phyloP scores from a whole-genome alignment of 208 protist genomes.

The Acanthamoeba castellanii region DNA sequence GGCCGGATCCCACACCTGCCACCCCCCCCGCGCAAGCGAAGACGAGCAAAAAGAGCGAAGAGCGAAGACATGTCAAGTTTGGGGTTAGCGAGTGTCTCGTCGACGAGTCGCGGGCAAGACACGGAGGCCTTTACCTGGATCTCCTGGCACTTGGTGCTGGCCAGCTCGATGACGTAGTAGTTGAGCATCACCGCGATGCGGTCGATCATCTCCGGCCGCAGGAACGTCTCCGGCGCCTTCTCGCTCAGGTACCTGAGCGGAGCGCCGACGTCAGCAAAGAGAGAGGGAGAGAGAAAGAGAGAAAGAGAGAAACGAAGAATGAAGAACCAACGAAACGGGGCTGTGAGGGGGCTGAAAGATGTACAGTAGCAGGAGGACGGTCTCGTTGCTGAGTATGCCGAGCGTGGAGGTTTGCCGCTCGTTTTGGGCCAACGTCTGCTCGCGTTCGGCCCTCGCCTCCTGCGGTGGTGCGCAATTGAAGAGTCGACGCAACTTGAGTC shows the following conservation, averaged over 20 bases:
- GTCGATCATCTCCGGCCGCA: conserved; percentile 85
- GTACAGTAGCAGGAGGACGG: conserved; percentile 37
- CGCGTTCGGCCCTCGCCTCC: conserved; percentile 50
- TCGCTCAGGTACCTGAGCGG: conserved; percentile 32
- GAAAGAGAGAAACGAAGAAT: not conserved
- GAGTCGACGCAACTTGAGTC: too few relatives aligned
- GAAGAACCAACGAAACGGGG: not conserved
- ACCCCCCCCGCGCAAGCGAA: too few relatives aligned
- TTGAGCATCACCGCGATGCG: conserved; percentile 87
- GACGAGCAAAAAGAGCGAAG: not conserved
- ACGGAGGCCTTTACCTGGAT: conserved; percentile 49
- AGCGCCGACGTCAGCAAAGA: too few relatives aligned
- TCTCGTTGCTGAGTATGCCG: conserved; percentile 66
- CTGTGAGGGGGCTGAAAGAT: not conserved
- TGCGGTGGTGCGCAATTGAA: not conserved
- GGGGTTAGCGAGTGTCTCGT: not conserved
- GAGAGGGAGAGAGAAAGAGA: not conserved
- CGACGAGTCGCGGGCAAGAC: not conserved
- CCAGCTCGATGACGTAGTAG: conserved; percentile 83
- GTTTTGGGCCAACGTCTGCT: conserved; percentile 28
- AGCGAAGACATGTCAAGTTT: not conserved
- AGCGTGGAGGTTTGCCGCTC: conserved; percentile 63
- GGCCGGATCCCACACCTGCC: conserved; percentile 62
- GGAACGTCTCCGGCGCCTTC: conserved; percentile 79
- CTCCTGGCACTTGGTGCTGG: conserved; percentile 84